phyloP scores from a whole-genome alignment of 2,329 filamentous ascomycete species.

The Penicillium glabrum region DNA sequence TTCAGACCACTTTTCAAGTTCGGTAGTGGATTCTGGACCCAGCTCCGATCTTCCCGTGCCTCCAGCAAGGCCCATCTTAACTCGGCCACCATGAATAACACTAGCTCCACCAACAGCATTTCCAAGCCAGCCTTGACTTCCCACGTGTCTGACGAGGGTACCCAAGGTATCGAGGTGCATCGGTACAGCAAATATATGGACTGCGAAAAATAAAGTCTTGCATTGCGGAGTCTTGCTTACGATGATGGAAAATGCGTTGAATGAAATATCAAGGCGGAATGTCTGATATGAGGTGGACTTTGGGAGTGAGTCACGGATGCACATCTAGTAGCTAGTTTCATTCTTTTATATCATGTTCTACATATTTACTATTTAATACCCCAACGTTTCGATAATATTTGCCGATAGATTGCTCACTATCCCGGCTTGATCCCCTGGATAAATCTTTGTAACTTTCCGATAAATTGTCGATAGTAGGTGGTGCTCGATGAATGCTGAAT shows the following conservation, averaged over 20 bases:
- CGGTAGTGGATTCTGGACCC: slow-evolving; percentile 20
- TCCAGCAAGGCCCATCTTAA: slow-evolving; percentile 12
- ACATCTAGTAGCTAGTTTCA: not conserved
- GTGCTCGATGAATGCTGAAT: no score
- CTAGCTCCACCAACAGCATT: not conserved
- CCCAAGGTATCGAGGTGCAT: not conserved
- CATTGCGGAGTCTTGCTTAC: not conserved
- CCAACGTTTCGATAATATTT: no score
- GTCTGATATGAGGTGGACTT: not conserved
- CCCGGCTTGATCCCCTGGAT: no score
- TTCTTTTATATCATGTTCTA: not conserved
- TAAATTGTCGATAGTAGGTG: no score
- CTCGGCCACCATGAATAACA: slow-evolving; percentile 3
- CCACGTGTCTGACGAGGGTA: not conserved
- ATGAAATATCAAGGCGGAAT: not conserved
- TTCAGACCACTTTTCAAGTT: slow-evolving; percentile 27
- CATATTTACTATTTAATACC: not conserved
- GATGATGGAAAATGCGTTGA: not conserved
- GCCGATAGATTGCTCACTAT: no score
- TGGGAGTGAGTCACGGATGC: not conserved
- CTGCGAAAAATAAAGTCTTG: not conserved
- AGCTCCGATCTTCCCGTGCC: slow-evolving; percentile 13
- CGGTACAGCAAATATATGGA: slow-evolving; percentile 3
- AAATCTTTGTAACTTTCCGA: no score
- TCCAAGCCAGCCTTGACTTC: not conserved